Evolutionary conservation across 192 early-diverging fungal genomes (phyloP).

Genomic region (Jimgerdemannia flammicorona): DNA sequence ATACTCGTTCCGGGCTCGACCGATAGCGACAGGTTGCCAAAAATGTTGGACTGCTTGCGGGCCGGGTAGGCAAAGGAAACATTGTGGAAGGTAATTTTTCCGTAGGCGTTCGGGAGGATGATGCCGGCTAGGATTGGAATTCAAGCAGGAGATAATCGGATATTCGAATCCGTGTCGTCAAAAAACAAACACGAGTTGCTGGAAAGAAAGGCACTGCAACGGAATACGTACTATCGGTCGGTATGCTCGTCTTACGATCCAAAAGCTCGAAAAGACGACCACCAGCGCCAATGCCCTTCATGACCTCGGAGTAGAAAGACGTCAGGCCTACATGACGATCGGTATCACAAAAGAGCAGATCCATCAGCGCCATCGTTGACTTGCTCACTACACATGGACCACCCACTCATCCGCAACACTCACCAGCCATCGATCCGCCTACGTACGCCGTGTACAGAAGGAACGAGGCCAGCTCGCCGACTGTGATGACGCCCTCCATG

Average conservation of each 20-base stretch:
- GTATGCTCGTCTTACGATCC: slow-evolving; percentile 36
- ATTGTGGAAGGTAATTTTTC: slow-evolving; percentile 50
- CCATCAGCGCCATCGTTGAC: neutral
- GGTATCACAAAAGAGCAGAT: neutral
- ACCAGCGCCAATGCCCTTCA: slow-evolving; percentile 65
- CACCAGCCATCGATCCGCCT: slow-evolving; percentile 44
- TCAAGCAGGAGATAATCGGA: neutral
- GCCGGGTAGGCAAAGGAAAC: slow-evolving; percentile 67
- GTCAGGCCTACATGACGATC: slow-evolving; percentile 37
- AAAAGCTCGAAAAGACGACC: slow-evolving; percentile 57
- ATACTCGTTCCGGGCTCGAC: slow-evolving; percentile 47
- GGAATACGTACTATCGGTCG: slow-evolving; percentile 5
- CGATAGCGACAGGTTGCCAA: slow-evolving; percentile 47
- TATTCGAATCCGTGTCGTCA: too few species aligned
- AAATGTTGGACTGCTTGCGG: slow-evolving; percentile 49
- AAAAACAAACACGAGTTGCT: too few species aligned
- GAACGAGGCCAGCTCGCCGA: slow-evolving; percentile 67
- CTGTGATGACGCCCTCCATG: slow-evolving; percentile 45
- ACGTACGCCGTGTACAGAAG: slow-evolving; percentile 68
- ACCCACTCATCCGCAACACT: neutral
- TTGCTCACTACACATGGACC: slow-evolving; percentile 2
- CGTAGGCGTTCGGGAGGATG: slow-evolving; percentile 25
- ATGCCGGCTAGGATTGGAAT: slow-evolving; percentile 2
- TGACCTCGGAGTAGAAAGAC: slow-evolving; percentile 68
- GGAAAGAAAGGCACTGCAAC: neutral